Evolutionary conservation across 2,329 filamentous ascomycete genomes (phyloP), one percentile per base, ranked within the genome.

Genomic region (Arachnomyces sp.): DNA sequence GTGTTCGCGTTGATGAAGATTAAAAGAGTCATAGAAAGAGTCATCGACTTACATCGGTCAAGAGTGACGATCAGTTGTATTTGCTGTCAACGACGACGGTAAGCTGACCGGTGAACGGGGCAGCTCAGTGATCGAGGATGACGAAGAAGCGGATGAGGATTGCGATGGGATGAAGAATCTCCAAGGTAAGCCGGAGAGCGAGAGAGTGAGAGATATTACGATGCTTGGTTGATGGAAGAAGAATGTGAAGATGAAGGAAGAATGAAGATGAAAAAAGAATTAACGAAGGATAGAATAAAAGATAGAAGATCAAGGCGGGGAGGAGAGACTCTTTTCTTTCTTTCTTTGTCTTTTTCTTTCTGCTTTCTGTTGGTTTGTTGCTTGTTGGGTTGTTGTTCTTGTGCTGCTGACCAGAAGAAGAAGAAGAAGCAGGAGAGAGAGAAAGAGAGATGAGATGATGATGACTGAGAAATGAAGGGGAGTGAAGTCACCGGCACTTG

Each of bases 21-120:
- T 28, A 36, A 28, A 30, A 31, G 36, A 33, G 21, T 17, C 18
- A 36, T 21, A 32, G 17, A 30, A 13, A 29, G 16, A 7, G 8
- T 14, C 15, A 31, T 30, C 25, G 28, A 33, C 43, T 35, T 34
- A 47, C 46, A 45, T 44, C 46, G 45, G 17, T 43, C 29, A 47
- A 45, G 44, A 45, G 42, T 38, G 32, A 37, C 38, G 21, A 34
- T 40, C 13, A 25, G 21, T 25, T 25, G 21, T 25, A 5, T 25
- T 25, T n/a, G n/a, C 21, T 25, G 21, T 25, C 21, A 25, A 25
- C 21, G 9, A 9, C 21, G 21, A 25, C 21, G 21, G 21, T 25
- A 25, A 25, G 21, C 21, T 25, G 21, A 25, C 21, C 21, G 21
- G 21, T 25, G 5, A 5, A 9, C 5, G 5, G 21, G 21, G 21